phyloP scores from a whole-genome alignment of 2,329 filamentous ascomycete genomes.

The Dothistroma septosporum region DNA sequence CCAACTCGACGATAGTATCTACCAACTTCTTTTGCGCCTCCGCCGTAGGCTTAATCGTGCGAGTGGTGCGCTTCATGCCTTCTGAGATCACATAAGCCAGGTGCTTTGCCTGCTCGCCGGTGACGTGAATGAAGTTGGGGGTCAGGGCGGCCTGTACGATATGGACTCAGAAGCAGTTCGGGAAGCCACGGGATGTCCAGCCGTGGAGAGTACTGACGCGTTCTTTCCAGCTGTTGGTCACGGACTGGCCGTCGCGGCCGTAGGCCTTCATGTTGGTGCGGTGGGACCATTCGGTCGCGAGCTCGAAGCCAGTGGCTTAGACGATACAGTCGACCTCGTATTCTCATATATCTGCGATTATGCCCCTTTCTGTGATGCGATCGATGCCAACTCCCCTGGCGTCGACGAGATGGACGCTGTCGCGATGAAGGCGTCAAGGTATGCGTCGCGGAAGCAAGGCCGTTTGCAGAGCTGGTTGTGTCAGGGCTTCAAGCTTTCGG shows the following conservation, averaged over 20 bases:
- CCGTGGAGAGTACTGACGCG: constrained; percentile 53
- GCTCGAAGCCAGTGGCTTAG: constrained; percentile 45
- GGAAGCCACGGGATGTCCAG: constrained; percentile 47
- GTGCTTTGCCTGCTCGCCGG: constrained; percentile 41
- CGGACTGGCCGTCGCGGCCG: constrained; percentile 45
- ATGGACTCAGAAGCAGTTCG: constrained; percentile 52
- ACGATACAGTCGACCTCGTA: constrained; percentile 48
- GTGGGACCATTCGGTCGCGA: constrained; percentile 31
- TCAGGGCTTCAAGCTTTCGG: constrained; percentile 54
- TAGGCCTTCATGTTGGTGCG: constrained; percentile 25
- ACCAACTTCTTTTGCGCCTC: constrained; percentile 50
- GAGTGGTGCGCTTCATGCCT: constrained; percentile 28
- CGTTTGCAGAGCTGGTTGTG: constrained; percentile 62
- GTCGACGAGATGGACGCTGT: constrained; percentile 57
- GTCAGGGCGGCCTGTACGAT: constrained; percentile 41
- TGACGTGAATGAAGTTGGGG: constrained; percentile 39
- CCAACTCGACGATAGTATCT: constrained; percentile 39
- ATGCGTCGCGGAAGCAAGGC: constrained; percentile 58
- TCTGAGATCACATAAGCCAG: constrained; percentile 44
- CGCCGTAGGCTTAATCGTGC: constrained; percentile 43
- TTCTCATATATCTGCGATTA: constrained; percentile 48
- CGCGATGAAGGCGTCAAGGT: constrained; percentile 52
- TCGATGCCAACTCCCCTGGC: constrained; percentile 53
- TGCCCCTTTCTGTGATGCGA: constrained; percentile 43
- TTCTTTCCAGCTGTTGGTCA: constrained; percentile 43